Percentiles rank a stretch among this genome's conserved stretches.
phyloP scores from a whole-genome alignment of 116 monocot species.

The Dioscorea cayenensis region DNA sequence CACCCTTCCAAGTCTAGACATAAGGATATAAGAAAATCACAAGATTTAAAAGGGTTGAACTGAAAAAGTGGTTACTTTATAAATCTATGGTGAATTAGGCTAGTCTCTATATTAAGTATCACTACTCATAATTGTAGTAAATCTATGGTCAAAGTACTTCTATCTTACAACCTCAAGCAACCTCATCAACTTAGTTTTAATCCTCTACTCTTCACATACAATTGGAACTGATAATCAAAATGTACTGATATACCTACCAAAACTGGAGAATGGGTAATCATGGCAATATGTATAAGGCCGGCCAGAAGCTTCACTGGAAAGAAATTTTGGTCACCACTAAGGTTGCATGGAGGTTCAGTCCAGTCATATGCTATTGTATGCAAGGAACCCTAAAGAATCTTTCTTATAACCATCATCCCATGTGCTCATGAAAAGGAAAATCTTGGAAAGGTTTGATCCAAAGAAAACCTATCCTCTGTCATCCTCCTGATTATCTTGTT shows the following conservation, averaged over 20 bases:
- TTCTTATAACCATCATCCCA: conserved; percentile 92
- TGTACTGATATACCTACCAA: conserved; percentile 44
- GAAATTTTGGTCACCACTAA: conserved; percentile 23
- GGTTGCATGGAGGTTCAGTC: conserved; percentile 52
- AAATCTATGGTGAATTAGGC: no score
- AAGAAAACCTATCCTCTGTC: conserved; percentile 85
- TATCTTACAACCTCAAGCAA: no score
- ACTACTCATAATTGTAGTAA: no score
- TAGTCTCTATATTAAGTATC: no score
- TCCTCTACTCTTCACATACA: no score
- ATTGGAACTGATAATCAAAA: no score
- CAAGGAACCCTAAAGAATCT: conserved; percentile 93
- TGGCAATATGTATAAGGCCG: conserved; percentile 77
- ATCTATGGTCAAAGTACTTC: no score
- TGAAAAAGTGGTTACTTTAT: no score
- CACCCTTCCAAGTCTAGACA: no score
- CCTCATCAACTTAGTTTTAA: no score
- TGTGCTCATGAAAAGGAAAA: conserved; percentile 98
- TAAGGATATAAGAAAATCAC: no score
- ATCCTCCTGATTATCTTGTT: conserved; percentile 52
- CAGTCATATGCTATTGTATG: conserved; percentile 95
- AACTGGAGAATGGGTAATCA: conserved; percentile 79
- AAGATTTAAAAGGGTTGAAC: no score
- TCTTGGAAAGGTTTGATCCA: conserved; percentile 38
- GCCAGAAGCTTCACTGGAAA: conserved; percentile 42